Base-by-base conservation (phyloP, 2,329 filamentous ascomycete genomes). In the Penicillium griseofulvum region DNA sequence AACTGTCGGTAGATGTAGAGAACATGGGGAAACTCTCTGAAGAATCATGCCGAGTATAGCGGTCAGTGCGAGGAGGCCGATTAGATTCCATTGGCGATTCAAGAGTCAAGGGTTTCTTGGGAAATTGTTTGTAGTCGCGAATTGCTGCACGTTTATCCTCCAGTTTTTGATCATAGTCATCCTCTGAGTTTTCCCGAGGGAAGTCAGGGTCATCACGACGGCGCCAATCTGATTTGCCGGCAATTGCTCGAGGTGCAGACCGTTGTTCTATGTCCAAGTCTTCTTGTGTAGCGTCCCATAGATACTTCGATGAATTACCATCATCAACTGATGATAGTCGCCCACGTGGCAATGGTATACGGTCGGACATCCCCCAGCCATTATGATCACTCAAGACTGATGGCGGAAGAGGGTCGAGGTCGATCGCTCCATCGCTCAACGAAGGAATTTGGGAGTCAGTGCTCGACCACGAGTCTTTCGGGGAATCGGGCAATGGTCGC, bases 1-100 rank as follows among this genome's bases (percentile, higher is more conserved):
- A 86, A 56, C 78, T 78, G 57, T 82, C 81, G 1, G 81, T 81
- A 10, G 83, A 84, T n/a, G 81, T 81, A 37, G 83, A 85, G 59
- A 87, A 85, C 80, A 86, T 85, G 22, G 79, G 75, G 61, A 86
- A 86, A 66, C 83, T 86, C 58, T 86, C 84, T 7, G 80, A 78
- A 24, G 83, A 86, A 61, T 84, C 79, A 62, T 83, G 81, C 34
- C 81, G 78, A 65, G 58, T 79, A 63, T 74, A 74, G 60, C 65
- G 61, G 50, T 71, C 60, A 54, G 60, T 63, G 61, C 65, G 65
- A 56, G 71, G 67, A 61, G 65, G 67, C 44, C 66, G 67, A 37
- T 55, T 66, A 14, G 62, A 54, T 19, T 68, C 66, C 19, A 69
- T 61, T 22, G 71, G 63, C 10, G 77, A 71, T 45, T 82, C 80